phyloP scores from a whole-genome alignment of 148 eudicot genomes.

The Rheum nobile region DNA sequence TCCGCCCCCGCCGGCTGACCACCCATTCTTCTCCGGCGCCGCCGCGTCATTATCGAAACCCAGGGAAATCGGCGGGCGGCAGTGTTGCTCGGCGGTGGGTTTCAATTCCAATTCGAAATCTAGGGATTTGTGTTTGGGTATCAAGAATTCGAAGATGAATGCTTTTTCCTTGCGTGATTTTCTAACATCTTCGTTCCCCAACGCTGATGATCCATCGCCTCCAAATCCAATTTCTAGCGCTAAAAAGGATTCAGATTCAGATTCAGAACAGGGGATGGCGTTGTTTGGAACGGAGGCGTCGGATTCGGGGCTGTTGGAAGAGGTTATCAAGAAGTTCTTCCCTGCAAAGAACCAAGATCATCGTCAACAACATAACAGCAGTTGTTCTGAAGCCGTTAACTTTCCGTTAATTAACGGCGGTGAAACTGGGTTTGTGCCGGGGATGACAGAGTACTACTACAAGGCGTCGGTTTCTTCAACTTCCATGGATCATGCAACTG shows the following conservation, averaged over 20 bases:
- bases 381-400: no score
- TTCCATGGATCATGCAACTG: neutral
- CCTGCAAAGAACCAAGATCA: slow-evolving; percentile 23
- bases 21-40: neutral
- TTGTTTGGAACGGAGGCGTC: slow-evolving; percentile 26
- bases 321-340: slow-evolving; percentile 33
- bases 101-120: neutral
- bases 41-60: neutral
- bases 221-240: neutral
- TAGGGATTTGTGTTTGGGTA: neutral
- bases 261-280: no score
- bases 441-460: neutral
- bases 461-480: neutral
- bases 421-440: neutral
- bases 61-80: no score
- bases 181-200: neutral
- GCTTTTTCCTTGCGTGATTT: neutral
- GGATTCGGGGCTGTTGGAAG: slow-evolving; percentile 39
- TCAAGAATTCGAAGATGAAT: neutral
- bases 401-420: neutral
- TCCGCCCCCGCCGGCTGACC: neutral
- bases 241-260: no score
- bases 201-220: neutral
- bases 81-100: no score
- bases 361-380: no score